Conservation (phyloP, 1,139 yeast species). For the Petasospora rhodanensis region DNA sequence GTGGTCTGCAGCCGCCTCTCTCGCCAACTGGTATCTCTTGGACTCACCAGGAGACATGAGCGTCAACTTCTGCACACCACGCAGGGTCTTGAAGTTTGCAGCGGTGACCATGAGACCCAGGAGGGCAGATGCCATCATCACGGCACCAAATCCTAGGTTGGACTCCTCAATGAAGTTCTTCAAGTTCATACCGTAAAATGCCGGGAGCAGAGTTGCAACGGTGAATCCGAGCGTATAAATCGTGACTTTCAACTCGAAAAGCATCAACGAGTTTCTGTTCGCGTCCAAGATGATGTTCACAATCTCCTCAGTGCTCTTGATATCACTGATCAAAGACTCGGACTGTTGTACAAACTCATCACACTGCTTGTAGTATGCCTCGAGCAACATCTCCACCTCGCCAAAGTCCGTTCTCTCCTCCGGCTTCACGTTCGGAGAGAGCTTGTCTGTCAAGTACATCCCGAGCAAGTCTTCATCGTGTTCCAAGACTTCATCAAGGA, state of each 20-base stretch:
- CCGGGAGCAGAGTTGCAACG: slow-evolving; percentile 63
- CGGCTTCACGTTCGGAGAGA: slow-evolving; percentile 17
- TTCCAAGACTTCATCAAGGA: slow-evolving; percentile 82
- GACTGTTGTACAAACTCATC: slow-evolving; percentile 80
- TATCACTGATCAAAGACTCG: slow-evolving; percentile 63
- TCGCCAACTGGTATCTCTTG: slow-evolving; percentile 13
- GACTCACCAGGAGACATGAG: slow-evolving; percentile 31
- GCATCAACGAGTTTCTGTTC: slow-evolving; percentile 72
- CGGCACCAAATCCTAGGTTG: slow-evolving; percentile 40
- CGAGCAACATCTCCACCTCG: slow-evolving; percentile 70
- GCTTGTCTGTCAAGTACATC: slow-evolving; percentile 55
- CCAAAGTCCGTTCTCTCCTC: slow-evolving; percentile 45
- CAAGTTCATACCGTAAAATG: slow-evolving; percentile 78
- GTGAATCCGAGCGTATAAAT: slow-evolving; percentile 58
- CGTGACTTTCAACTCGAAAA: slow-evolving; percentile 64
- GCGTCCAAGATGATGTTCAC: slow-evolving; percentile 76
- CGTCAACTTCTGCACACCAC: slow-evolving; percentile 41
- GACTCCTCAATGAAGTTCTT: slow-evolving; percentile 73
- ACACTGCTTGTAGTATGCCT: slow-evolving; percentile 70
- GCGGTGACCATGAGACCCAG: slow-evolving; percentile 38
- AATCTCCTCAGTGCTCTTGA: slow-evolving; percentile 76
- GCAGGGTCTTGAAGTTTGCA: slow-evolving; percentile 36
- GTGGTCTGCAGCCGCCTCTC: slow-evolving; percentile 12
- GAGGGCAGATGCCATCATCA: slow-evolving; percentile 35
- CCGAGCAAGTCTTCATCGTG: slow-evolving; percentile 74